Base-by-base conservation (phyloP, 169 alveolate genomes). In the Cryptosporidium bovis region DNA sequence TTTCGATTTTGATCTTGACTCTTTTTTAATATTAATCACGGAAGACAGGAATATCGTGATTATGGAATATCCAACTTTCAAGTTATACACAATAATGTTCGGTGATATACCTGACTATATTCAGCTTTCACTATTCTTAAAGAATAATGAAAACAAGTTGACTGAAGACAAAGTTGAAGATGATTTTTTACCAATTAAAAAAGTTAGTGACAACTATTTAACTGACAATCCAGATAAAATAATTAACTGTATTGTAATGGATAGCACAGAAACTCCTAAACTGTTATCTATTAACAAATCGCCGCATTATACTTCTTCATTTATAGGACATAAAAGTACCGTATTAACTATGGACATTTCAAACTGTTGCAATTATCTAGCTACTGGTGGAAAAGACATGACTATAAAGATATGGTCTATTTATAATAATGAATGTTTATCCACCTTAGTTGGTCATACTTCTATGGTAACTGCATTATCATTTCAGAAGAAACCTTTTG, bases 361-460 rank as follows among this genome's bases (percentile, higher is more conserved):
- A 15, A 67, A 90, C 82, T 51, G 83, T 40, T 60, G 90, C 13
- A 93, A 93, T 64, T 71, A 91, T 65, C 56, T 95, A 53, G 94
- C 94, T 12, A 91, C 95, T 36, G 95, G 92, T 1, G 71, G 94
- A 20, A 92, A 96, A 68, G 97, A 95, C 83, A 93, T 93, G 69
- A 82, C 83, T 24, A 94, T 95, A 27, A 91, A 89, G 69, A 82
- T 95, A 18, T 95, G 97, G 97, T 92, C 93, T 60, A 91, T 93
- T 33, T 44, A 89, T 29, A 62, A 48, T 31, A 93, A 93, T 36
- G 51, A 82, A 4, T 92, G 94, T 71, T 64, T 93, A 33, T 55
- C 82, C 15, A 91, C 91, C 4, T 82, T 94, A 27, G 58, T 44
- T 7, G 98, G 97, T 16, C 97, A 95, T 87, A 95, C 94, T 62